phyloP scores from a whole-genome alignment of 257 asterid genomes.

The Nyctanthes arbortristis region DNA sequence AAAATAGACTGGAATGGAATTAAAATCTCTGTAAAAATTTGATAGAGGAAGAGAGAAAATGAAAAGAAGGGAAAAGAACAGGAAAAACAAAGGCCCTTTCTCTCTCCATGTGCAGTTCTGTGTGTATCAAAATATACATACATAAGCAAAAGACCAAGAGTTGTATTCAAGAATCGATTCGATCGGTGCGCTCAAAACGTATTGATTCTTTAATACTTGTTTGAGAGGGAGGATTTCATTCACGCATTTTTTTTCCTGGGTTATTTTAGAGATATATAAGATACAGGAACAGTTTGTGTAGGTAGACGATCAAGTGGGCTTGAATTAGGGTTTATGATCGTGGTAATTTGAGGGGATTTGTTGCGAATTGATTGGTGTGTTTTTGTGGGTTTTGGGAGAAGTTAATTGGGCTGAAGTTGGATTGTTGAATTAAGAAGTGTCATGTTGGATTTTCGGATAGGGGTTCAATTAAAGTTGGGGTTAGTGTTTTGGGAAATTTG shows the following conservation, averaged over 20 bases:
- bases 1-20: background rate
- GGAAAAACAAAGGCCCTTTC: slow-evolving; percentile 18
- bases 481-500: slow-evolving; percentile 55
- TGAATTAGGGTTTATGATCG: slow-evolving; percentile 49
- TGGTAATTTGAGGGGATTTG: slow-evolving; percentile 27
- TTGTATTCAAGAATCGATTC: slow-evolving; percentile 47
- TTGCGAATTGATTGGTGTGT: slow-evolving; percentile 40
- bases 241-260: slow-evolving; percentile 19
- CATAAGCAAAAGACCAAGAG: slow-evolving; percentile 27
- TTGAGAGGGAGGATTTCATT: slow-evolving; percentile 21
- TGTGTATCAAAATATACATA: slow-evolving; percentile 30
- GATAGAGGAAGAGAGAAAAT: slow-evolving; percentile 10
- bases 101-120: slow-evolving; percentile 26
- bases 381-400: slow-evolving; percentile 45
- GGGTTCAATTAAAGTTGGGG: no score
- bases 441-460: slow-evolving; percentile 85
- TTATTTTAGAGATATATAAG: slow-evolving; percentile 7
- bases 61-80: slow-evolving; percentile 12
- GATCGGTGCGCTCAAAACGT: slow-evolving; percentile 36
- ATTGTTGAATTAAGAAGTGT: slow-evolving; percentile 36
- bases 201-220: slow-evolving; percentile 28
- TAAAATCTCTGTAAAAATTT: background rate
- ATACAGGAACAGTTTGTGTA: slow-evolving; percentile 22
- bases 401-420: slow-evolving; percentile 40
- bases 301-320: slow-evolving; percentile 64